These are phyloP conservation scores for Xylariomycetidae sp. DNA, from an alignment of 2,329 filamentous ascomycete genomes.

Conservation along the genomic window DNA sequence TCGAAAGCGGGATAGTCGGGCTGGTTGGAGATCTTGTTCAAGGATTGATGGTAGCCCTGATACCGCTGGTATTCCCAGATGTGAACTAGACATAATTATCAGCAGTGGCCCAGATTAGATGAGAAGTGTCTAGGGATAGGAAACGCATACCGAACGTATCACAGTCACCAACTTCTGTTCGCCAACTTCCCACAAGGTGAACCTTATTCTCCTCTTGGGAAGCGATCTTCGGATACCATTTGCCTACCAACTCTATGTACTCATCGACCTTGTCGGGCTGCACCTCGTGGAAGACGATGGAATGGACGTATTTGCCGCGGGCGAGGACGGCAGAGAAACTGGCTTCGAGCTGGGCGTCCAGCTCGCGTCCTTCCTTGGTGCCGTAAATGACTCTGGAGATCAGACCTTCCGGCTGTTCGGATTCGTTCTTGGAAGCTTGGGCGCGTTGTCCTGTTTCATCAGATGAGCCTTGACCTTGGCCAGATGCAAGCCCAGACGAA, in stretches of 20 bases:
- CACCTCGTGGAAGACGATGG: slow-evolving; percentile 93
- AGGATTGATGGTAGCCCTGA: slow-evolving; percentile 87
- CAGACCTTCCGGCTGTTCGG: slow-evolving; percentile 64
- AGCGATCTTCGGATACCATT: slow-evolving; percentile 91
- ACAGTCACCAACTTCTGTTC: slow-evolving; percentile 94
- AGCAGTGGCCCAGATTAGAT: neutral
- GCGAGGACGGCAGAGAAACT: slow-evolving; percentile 94
- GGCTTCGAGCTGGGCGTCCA: slow-evolving; percentile 92
- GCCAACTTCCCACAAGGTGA: slow-evolving; percentile 94
- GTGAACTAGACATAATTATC: slow-evolving; percentile 61
- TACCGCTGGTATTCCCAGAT: slow-evolving; percentile 99
- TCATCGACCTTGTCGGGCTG: slow-evolving; percentile 94
- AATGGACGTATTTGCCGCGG: slow-evolving; percentile 96
- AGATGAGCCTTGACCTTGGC: slow-evolving; percentile 39
- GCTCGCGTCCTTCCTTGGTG: slow-evolving; percentile 88
- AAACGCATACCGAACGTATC: slow-evolving; percentile 67
- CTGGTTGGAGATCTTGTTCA: slow-evolving; percentile 77
- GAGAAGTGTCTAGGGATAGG: neutral
- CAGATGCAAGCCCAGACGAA: slow-evolving; percentile 25
- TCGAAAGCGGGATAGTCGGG: slow-evolving; percentile 84
- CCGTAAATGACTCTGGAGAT: slow-evolving; percentile 91
- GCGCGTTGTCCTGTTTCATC: slow-evolving; percentile 53
- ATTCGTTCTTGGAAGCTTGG: slow-evolving; percentile 51
- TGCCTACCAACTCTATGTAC: slow-evolving; percentile 82
- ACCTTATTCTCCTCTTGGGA: slow-evolving; percentile 84